A percentile compares a stretch with the other conserved stretches of the same genome.
Evolutionary conservation across 2,329 filamentous ascomycete species (phyloP).

Genomic region (Aspergillus costaricaensis): DNA sequence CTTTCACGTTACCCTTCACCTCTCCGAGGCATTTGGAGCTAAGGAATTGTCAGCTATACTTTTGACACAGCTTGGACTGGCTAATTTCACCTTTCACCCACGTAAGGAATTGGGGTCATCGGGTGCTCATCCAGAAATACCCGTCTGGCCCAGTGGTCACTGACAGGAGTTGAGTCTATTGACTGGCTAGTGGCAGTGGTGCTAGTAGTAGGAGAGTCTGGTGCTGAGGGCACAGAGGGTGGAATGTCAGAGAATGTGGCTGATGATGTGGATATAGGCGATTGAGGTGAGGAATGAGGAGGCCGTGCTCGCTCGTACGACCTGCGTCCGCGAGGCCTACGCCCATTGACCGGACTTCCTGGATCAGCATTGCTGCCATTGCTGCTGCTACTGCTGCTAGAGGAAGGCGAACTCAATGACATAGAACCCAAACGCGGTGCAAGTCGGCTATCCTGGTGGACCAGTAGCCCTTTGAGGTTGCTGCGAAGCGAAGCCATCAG

Average conservation of each 20-base stretch:
- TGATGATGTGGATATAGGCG: constrained; percentile 33
- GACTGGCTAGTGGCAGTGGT: constrained; percentile 35
- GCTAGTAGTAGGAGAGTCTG: constrained; percentile 37
- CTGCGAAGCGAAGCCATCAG: constrained; percentile 30
- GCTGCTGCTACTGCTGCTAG: constrained; percentile 27
- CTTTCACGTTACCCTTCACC: constrained; percentile 28
- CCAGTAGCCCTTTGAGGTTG: constrained; percentile 30
- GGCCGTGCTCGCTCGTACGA: constrained; percentile 41
- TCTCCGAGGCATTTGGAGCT: constrained; percentile 43
- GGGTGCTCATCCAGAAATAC: constrained; percentile 38
- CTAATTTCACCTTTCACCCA: constrained; percentile 33
- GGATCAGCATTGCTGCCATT: constrained; percentile 30
- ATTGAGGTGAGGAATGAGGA: constrained; percentile 27
- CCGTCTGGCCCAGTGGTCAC: constrained; percentile 46
- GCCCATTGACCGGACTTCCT: constrained; percentile 31
- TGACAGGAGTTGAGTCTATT: constrained; percentile 27
- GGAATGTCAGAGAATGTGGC: constrained; percentile 33
- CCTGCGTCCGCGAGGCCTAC: constrained; percentile 31
- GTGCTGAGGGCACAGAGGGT: constrained; percentile 34
- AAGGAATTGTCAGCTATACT: constrained; percentile 4
- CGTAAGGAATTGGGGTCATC: constrained; percentile 31
- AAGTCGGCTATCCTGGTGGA: constrained; percentile 33
- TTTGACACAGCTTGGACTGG: background rate
- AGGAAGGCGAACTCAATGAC: constrained; percentile 28
- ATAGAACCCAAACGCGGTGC: constrained; percentile 29